phyloP scores from a whole-genome alignment of 768 basidiomycete genomes.

The Agaricus blazei region DNA sequence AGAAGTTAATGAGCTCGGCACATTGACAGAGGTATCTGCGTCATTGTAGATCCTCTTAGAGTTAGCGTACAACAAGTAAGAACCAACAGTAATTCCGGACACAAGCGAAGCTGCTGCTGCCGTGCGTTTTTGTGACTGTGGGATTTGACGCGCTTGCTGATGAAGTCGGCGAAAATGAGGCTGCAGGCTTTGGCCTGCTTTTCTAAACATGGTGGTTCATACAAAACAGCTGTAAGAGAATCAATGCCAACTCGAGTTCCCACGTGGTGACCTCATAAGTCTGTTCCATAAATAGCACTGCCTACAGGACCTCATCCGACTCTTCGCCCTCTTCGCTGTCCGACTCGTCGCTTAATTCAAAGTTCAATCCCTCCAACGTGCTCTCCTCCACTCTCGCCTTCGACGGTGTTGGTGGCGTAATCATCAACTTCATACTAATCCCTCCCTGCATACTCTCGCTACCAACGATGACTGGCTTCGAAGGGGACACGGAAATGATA shows the following conservation, averaged over 20 bases:
- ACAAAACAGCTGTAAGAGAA: background rate
- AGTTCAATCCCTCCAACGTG: background rate
- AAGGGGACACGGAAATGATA: slow-evolving; percentile 10
- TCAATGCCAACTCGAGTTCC: background rate
- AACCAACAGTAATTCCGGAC: slow-evolving; percentile 28
- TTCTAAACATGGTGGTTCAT: slow-evolving; percentile 22
- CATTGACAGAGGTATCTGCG: slow-evolving; percentile 8
- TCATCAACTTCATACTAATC: slow-evolving; percentile 9
- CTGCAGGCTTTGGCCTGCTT: slow-evolving; percentile 17
- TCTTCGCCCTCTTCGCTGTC: slow-evolving; percentile 1
- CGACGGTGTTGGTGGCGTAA: slow-evolving; percentile 17
- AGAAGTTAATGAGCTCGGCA: slow-evolving; percentile 10
- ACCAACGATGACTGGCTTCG: slow-evolving; percentile 9
- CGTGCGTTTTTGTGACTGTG: slow-evolving; percentile 11
- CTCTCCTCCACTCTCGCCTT: slow-evolving; percentile 3
- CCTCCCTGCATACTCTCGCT: slow-evolving; percentile 4
- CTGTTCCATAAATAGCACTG: too few relatives aligned
- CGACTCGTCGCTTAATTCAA: background rate
- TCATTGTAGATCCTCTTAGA: slow-evolving; percentile 28
- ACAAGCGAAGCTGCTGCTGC: slow-evolving; percentile 18
- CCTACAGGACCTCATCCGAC: background rate
- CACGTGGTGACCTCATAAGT: background rate
- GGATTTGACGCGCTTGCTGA: slow-evolving; percentile 19
- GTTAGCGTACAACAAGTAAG: slow-evolving; percentile 34
- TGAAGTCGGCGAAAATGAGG: slow-evolving; percentile 21